Conservation (phyloP, 352 stramenopile genomes). For the Phytophthora ramorum region DNA sequence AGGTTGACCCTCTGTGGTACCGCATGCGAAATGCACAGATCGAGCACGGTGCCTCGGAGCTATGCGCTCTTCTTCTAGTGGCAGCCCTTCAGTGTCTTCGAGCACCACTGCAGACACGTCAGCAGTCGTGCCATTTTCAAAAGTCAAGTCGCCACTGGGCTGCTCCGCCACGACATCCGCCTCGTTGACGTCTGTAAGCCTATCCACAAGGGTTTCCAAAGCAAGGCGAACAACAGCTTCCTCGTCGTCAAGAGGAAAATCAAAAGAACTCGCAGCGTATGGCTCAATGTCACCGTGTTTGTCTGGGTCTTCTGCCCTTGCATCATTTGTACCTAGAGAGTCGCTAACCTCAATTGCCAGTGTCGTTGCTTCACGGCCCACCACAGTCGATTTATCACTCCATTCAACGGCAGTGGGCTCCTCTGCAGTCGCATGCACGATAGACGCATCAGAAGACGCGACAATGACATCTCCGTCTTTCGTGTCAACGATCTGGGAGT, state of each 20-base stretch:
- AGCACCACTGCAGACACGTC: not conserved
- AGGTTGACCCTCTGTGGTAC: slow-evolving; percentile 4
- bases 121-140: not conserved
- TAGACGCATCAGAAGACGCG: not conserved
- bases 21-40: slow-evolving; percentile 22
- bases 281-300: slow-evolving; percentile 22
- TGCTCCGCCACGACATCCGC: too few species aligned
- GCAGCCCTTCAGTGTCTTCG: not conserved
- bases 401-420: not conserved
- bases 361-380: not conserved
- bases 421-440: not conserved
- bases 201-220: slow-evolving; percentile 16
- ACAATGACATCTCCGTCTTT: not conserved
- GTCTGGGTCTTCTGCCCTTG: slow-evolving; percentile 9
- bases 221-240: slow-evolving; percentile 1
- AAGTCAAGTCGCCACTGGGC: too few species aligned
- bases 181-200: not conserved
- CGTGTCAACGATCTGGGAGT: not conserved
- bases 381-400: not conserved
- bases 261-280: slow-evolving; percentile 7
- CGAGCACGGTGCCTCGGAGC: slow-evolving; percentile 8
- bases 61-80: not conserved
- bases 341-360: slow-evolving; percentile 9
- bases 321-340: slow-evolving; percentile 13
- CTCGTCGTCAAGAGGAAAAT: slow-evolving; percentile 3